Conservation (phyloP, 139 green algal genomes). For the Chlamydomonas incerta region DNA sequence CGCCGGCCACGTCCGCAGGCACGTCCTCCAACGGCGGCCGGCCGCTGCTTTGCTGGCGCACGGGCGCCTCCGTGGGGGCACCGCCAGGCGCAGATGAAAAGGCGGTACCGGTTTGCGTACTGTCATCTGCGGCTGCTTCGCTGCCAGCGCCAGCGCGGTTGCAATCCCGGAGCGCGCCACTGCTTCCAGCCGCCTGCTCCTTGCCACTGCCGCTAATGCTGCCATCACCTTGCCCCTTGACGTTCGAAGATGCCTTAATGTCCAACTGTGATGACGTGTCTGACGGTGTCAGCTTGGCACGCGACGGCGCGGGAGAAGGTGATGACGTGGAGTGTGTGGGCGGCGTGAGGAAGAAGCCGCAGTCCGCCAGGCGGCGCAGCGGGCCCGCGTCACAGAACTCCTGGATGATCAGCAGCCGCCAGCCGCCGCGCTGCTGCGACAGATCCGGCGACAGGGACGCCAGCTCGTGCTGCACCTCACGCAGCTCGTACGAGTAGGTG, state of each 20-base stretch:
- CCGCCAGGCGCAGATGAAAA: too few relatives aligned
- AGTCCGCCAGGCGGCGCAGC: constrained; percentile 17
- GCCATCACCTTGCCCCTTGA: too few relatives aligned
- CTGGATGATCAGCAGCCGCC: constrained; percentile 50
- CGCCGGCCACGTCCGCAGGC: not conserved
- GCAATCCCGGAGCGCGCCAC: too few relatives aligned
- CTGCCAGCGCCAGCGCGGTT: too few relatives aligned
- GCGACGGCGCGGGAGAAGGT: too few relatives aligned
- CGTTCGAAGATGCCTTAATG: not conserved
- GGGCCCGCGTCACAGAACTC: constrained; percentile 50
- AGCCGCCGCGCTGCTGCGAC: constrained; percentile 38
- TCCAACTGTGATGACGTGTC: not conserved
- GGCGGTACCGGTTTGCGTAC: too few relatives aligned
- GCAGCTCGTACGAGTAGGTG: constrained; percentile 46
- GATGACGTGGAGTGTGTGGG: not conserved
- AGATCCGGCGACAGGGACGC: constrained; percentile 19
- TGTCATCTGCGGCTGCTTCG: too few relatives aligned
- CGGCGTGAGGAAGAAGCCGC: constrained; percentile 29
- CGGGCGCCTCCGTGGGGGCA: too few relatives aligned
- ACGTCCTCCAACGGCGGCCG: not conserved
- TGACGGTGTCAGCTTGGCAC: not conserved
- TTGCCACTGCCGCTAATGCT: too few relatives aligned
- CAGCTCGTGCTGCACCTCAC: constrained; percentile 40
- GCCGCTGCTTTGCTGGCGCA: too few relatives aligned
- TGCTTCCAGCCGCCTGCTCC: too few relatives aligned